Conservation (phyloP, 2,329 filamentous ascomycete genomes). For the Lasiodiplodia citricola region DNA sequence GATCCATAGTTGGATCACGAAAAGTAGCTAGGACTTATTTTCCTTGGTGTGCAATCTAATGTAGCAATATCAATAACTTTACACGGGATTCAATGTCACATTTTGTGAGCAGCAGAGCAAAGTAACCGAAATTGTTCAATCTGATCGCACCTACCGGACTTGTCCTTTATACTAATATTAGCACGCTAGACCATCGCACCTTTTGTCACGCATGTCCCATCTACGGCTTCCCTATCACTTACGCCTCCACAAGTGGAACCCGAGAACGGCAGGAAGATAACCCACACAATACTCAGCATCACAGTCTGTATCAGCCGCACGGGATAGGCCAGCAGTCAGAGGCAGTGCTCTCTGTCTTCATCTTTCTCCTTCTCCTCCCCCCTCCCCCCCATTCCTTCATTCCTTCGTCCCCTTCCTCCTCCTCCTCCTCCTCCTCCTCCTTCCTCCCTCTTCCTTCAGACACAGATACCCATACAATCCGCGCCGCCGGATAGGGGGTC, state of each 20-base stretch:
- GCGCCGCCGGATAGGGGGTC: slow-evolving; percentile 45
- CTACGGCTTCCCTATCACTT: too few relatives aligned
- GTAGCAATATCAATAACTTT: not conserved
- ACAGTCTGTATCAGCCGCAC: too few relatives aligned
- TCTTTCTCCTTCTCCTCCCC: not conserved
- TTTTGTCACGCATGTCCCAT: too few relatives aligned
- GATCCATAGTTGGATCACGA: not conserved
- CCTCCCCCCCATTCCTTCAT: not conserved
- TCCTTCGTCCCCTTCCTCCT: not conserved
- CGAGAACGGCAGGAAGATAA: too few relatives aligned
- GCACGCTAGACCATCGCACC: too few relatives aligned
- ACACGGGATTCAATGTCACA: not conserved
- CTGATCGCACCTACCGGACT: not conserved
- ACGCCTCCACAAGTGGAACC: too few relatives aligned
- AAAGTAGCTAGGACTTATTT: not conserved
- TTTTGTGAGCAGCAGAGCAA: not conserved
- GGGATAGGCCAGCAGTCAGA: too few relatives aligned
- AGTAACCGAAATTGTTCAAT: not conserved
- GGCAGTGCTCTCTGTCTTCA: too few relatives aligned
- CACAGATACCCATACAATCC: slow-evolving; percentile 53
- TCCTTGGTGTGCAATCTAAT: slow-evolving; percentile 2
- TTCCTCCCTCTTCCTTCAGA: slow-evolving; percentile 27
- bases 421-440: too few relatives aligned
- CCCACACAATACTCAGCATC: too few relatives aligned
- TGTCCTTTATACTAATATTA: too few relatives aligned